Evolutionary conservation across 352 stramenopile species (phyloP), one percentile per base, ranked within the genome.

Genomic region (Globisporangium paddicum): DNA sequence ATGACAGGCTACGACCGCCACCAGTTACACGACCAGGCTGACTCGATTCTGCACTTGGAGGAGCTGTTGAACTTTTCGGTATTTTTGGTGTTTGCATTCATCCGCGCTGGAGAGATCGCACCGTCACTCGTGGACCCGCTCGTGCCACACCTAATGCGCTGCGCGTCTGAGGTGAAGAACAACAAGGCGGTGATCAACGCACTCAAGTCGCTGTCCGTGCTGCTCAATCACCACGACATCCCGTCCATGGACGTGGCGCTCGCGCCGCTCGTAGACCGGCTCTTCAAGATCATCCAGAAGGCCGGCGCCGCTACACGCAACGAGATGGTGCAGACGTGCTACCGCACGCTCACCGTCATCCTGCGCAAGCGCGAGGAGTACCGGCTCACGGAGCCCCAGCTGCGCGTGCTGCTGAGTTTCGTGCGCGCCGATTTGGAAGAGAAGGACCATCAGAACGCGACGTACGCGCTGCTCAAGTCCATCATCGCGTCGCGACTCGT

Each of bases 261-360:
- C 18, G 77, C 77, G 26, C 71, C 86, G 30, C 72, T 98, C 18
- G 88, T 96, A 28, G 80, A 95, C 58, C 86, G 91, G n/a, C 77
- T 98, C 21, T 91, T 99, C 59, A 89, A 97, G 69, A 97, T 96
- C 62, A 62, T 94, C 48, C 79, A 89, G 47, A 91, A 96, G 55
- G 81, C 90, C 42, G 91, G 89, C 54, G 84, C 87, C 37, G 95
- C 93, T 37, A 96, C 89, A 46, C 86, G 95, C 46, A 96, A 96
- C 62, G 96, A 99, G 62, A 91, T 98, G 75, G 91, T 97, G 23
- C 96, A 98, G 77, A 92, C 90, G 8, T 98, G 95, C 64, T 98
- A 98, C 66, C 93, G 87, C 55, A 91, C 90, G 30, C 78, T 99
- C 6, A 97, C 93, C 18, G 69, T 96, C 11, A 71, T 98, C 0